Evolutionary conservation across 305 asterid species (phyloP).

Genomic region (Fraxinus latifolia): DNA sequence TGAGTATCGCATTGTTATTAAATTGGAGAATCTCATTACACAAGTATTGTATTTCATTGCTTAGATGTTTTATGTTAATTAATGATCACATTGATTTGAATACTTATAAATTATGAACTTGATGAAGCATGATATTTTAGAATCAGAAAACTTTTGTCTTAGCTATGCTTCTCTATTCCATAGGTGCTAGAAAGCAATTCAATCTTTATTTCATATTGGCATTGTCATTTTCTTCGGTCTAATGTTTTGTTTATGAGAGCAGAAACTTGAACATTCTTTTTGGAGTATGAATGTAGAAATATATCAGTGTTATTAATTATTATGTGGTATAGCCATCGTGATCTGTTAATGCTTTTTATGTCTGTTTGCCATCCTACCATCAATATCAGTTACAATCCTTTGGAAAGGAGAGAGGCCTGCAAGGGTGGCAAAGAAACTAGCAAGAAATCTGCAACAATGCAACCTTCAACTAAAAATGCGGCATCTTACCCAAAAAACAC

Average conservation of each 20-base stretch:
- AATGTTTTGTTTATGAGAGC: not conserved
- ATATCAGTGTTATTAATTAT: not conserved
- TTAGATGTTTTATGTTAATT: not conserved
- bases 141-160: not conserved
- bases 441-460: constrained; percentile 65
- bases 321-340: not conserved
- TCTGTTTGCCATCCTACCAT: constrained; percentile 12
- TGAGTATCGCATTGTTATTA: not conserved
- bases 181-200: not conserved
- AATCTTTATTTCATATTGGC: not conserved
- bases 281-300: not conserved
- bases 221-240: not conserved
- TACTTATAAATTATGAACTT: not conserved
- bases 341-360: not conserved
- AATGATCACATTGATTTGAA: not conserved
- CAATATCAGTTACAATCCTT: constrained; percentile 68
- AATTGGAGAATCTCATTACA: not conserved
- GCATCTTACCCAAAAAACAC: constrained; percentile 51
- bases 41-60: not conserved
- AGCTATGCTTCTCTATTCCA: not conserved
- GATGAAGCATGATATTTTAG: not conserved
- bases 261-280: not conserved
- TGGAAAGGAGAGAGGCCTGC: constrained; percentile 82
- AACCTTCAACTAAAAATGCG: constrained; percentile 48
- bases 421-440: constrained; percentile 79